Evolutionary conservation across 2,329 filamentous ascomycete species (phyloP), one percentile per base, ranked within the genome.

Genomic region (Monosporascus sp.): DNA sequence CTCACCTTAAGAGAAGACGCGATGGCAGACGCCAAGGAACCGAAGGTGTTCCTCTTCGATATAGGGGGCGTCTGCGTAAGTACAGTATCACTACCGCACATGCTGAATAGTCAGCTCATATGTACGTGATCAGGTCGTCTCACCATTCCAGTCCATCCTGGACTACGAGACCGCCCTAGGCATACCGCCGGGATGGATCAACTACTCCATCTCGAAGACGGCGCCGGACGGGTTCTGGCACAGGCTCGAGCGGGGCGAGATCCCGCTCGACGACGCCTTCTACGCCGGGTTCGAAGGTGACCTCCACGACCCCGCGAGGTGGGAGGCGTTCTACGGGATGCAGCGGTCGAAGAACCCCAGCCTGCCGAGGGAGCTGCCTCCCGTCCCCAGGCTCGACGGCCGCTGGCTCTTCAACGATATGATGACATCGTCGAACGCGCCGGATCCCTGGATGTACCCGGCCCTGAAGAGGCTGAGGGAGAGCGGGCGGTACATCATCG

Each of bases 21-120:
- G 38, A 80, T 80, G 77, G 58, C 73, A 8, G 59, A 64, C 45
- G 66, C 66, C 41, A 76, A 72, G 53, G 76, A 77, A 54, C 88
- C 89, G 31, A 88, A 88, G 62, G 89, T 89, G 52, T 75, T 95
- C 35, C 78, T 99, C 22, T 97, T 97, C 70, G 94, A 99, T 72
- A 94, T 99, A 62, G 94, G 94, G 40, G 94, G 94, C 57, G 94
- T 99, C 62, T 95, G 91, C 79, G 93, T 96, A 87, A 78, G 90
- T 85, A n/a, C 37, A 35, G n/a, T 49, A 20, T 41, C 20, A n/a
- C 15, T 7, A 26, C 40, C 44, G 31, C 22, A 48, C n/a, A 5
- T 22, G 53, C 51, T 51, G 9, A 44, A 26, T 51, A 56, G 40
- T 28, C 26, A 40, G 8, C 20, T 24, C 14, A 53, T 24, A 45